Conservation (phyloP, 352 stramenopile species). For the Plasmopara muralis region DNA sequence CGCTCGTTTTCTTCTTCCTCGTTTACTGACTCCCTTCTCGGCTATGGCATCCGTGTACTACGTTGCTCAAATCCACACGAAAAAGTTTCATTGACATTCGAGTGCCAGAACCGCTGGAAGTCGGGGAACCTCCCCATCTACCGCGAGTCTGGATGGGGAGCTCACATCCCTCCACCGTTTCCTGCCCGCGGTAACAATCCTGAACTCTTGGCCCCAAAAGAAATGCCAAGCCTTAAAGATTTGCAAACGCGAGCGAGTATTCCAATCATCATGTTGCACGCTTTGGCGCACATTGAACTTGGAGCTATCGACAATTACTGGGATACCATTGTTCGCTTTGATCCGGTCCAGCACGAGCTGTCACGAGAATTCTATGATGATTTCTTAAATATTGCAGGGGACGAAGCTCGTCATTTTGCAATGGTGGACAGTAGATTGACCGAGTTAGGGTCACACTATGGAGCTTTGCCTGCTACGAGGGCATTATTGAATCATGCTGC, state of each 20-base stretch:
- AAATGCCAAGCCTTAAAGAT: constrained; percentile 66
- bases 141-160: constrained; percentile 21
- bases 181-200: constrained; percentile 43
- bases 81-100: constrained; percentile 58
- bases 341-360: constrained; percentile 40
- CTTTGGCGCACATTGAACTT: constrained; percentile 81
- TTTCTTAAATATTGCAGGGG: constrained; percentile 58
- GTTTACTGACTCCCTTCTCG: constrained; percentile 38
- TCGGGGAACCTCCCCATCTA: constrained; percentile 34
- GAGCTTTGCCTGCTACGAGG: constrained; percentile 50
- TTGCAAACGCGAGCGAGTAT: constrained; percentile 47
- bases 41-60: constrained; percentile 58
- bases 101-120: constrained; percentile 45
- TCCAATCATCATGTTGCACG: constrained; percentile 70
- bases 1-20: not conserved
- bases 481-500: constrained; percentile 65
- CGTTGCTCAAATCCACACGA: constrained; percentile 36
- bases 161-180: constrained; percentile 32
- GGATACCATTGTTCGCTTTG: constrained; percentile 80
- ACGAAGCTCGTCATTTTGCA: constrained; percentile 75
- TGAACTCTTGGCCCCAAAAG: constrained; percentile 52
- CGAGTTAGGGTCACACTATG: constrained; percentile 60
- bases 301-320: constrained; percentile 86
- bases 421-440: constrained; percentile 64
- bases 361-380: constrained; percentile 65